Percentiles rank a stretch among this genome's conserved stretches.
Evolutionary conservation across 345 rosid species (phyloP).

Genomic region (Citrus unshiu): DNA sequence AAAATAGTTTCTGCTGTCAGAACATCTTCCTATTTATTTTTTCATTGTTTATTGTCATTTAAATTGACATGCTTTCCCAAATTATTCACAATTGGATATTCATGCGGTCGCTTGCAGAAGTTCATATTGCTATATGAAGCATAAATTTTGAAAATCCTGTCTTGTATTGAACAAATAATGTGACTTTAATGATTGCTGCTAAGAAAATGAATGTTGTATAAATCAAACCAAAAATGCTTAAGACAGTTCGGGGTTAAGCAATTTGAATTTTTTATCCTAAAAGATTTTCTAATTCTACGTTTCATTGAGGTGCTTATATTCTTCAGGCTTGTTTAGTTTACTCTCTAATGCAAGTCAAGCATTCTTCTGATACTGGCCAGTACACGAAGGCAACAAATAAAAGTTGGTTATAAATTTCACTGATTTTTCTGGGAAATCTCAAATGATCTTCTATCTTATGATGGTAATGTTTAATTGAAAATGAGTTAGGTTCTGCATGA

Average conservation of each 20-base stretch:
- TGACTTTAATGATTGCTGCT: neutral
- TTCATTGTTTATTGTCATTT: neutral
- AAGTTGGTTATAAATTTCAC: neutral
- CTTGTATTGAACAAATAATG: neutral
- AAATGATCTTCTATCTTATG: too few relatives aligned
- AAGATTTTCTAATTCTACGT: neutral
- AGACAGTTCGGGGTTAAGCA: neutral
- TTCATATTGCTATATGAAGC: neutral
- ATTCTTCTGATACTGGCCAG: neutral
- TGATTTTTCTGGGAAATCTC: too few relatives aligned
- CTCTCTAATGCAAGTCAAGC: neutral
- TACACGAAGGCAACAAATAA: neutral
- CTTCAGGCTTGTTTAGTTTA: neutral
- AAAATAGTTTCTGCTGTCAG: neutral
- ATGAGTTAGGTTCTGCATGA: neutral
- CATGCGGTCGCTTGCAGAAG: neutral
- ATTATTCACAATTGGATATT: neutral
- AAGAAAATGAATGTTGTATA: neutral
- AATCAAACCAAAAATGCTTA: neutral
- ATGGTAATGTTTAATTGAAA: too few relatives aligned
- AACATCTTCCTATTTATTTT: neutral
- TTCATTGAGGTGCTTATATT: neutral
- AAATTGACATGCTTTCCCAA: neutral
- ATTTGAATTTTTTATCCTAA: slow-evolving; percentile 1
- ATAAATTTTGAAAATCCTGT: neutral